These are phyloP conservation scores for Apocynum venetum DNA, from an alignment of 257 asterid genomes.

Conservation along the genomic window DNA sequence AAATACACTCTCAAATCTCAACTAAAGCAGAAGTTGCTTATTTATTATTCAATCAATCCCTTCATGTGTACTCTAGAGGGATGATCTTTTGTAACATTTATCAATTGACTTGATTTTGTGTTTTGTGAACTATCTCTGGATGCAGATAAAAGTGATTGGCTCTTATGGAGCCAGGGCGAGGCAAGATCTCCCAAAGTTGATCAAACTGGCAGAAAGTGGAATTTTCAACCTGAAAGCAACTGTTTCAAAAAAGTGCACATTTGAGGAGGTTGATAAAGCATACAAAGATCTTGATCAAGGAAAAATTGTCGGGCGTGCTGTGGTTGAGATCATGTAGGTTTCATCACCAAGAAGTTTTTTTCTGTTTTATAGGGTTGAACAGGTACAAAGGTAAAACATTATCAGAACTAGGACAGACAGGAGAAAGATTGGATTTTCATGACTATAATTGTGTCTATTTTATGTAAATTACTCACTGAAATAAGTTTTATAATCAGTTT, in stretches of 20 bases:
- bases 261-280: constrained; percentile 67
- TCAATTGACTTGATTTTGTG: background rate
- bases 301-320: constrained; percentile 75
- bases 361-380: too few species aligned
- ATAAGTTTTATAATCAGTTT: background rate
- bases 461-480: background rate
- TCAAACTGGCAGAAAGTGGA: constrained; percentile 84
- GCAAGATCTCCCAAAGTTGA: constrained; percentile 91
- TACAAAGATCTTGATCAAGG: constrained; percentile 77
- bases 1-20: too few species aligned
- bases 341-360: background rate
- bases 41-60: too few species aligned
- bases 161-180: constrained; percentile 94
- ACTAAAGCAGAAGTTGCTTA: too few species aligned
- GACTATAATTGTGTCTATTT: background rate
- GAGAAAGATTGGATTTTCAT: too few species aligned
- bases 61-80: too few species aligned
- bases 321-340: constrained; percentile 71
- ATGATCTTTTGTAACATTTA: too few species aligned
- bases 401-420: too few species aligned
- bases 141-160: constrained; percentile 89
- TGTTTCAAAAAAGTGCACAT: constrained; percentile 77
- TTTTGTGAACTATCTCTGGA: background rate
- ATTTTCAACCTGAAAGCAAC: constrained; percentile 74
- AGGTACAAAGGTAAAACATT: too few species aligned